Conservation (phyloP, 768 basidiomycete genomes). For the Mrakia hoshinonis region DNA sequence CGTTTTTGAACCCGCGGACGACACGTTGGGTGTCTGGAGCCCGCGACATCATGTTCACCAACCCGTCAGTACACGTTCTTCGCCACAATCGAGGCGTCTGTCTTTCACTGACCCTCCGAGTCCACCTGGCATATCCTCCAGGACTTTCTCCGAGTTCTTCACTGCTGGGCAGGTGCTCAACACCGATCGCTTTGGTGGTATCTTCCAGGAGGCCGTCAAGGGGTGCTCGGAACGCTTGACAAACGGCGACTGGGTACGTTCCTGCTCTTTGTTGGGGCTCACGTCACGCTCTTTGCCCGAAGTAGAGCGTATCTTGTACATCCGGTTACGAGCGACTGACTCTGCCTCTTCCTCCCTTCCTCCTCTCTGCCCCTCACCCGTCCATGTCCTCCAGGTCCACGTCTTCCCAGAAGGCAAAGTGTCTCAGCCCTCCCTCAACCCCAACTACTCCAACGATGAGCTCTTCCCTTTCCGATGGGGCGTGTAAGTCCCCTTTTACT, state of each 20-base stretch:
- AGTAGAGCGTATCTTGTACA: too few relatives aligned
- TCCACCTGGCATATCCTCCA: too few relatives aligned
- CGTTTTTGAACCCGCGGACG: slow-evolving; percentile 13
- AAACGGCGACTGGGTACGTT: slow-evolving; percentile 18
- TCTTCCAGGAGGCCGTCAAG: slow-evolving; percentile 14
- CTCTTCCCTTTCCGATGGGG: slow-evolving; percentile 19
- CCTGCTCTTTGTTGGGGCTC: too few relatives aligned
- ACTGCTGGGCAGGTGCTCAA: slow-evolving; percentile 13
- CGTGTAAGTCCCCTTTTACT: not conserved
- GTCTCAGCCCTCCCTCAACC: slow-evolving; percentile 15
- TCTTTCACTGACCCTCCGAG: too few relatives aligned
- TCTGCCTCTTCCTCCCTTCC: not conserved
- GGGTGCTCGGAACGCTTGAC: not conserved
- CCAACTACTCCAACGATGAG: slow-evolving; percentile 1
- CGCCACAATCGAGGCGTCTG: too few relatives aligned
- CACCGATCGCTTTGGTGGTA: slow-evolving; percentile 21
- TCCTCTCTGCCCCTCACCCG: not conserved
- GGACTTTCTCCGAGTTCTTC: slow-evolving; percentile 8
- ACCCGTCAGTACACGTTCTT: not conserved
- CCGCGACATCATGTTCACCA: slow-evolving; percentile 22
- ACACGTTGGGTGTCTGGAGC: slow-evolving; percentile 23
- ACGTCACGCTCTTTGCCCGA: not conserved
- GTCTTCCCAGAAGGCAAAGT: slow-evolving; percentile 23
- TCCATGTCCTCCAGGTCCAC: slow-evolving; percentile 12
- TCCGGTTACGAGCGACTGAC: too few relatives aligned